Evolutionary conservation across 2,329 filamentous ascomycete genomes (phyloP), one percentile per base, ranked within the genome.

Genomic region (Fusarium mundagurra): DNA sequence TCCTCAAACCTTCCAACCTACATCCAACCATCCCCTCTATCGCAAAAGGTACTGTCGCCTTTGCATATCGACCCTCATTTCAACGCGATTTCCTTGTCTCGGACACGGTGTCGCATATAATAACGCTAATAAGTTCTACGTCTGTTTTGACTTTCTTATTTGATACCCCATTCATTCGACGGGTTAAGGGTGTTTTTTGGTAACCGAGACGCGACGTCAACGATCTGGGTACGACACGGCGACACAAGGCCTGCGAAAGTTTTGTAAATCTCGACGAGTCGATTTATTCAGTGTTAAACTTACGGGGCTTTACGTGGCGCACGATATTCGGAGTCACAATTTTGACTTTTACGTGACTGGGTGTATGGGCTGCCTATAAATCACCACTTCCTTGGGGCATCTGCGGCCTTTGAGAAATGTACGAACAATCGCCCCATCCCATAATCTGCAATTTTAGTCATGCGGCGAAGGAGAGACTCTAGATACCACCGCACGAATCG

Each of bases 381-480:
- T 53, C 36, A 47, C 69, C 68, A 61, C 66, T 64, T 65, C 62
- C 45, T 64, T 75, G 55, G 59, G 72, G 69, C 67, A 65, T 65
- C 54, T 54, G 38, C 54, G 44, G 65, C 73, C 66, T 73, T 68
- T 58, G 45, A 69, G 73, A 71, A 73, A 78, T 78, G 76, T 78
- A 77, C 36, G 76, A 68, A 33, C 38, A 43, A 61, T 36, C 24
- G 34, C 33, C 34, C 41, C 24, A 55, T 61, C n/a, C 31, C n/a
- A 70, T 20, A 22, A 24, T 20, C 31, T 36, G 50, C 11, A 20
- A 39, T 31, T 31, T 33, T 24, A 20, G 17, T 29, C 16, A 70
- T 71, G 66, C 47, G 41, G 16, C 47, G n/a, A 31, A 60, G 36
- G 29, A 44, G n/a, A 9, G 11, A 31, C 31, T 24, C 36, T 34